A percentile compares a stretch with the other conserved stretches of the same genome.
phyloP scores from a whole-genome alignment of 345 rosid species.

The Bruguiera gymnorhiza region DNA sequence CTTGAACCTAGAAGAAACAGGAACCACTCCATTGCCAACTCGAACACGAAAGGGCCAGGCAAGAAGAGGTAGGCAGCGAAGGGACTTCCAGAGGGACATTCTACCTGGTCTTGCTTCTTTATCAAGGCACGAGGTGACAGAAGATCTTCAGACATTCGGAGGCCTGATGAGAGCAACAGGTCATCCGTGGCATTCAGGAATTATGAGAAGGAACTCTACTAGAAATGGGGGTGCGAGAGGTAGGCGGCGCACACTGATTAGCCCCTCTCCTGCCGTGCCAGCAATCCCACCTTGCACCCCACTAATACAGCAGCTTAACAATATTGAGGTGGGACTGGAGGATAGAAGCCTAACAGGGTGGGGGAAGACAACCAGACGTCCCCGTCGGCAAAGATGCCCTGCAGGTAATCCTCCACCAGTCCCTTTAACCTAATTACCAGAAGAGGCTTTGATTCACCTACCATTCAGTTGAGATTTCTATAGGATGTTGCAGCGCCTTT shows the following conservation, averaged over 20 bases:
- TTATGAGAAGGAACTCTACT: conserved; percentile 65
- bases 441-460: conserved; percentile 19
- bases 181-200: conserved; percentile 59
- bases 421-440: conserved; percentile 42
- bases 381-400: conserved; percentile 88
- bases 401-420: conserved; percentile 61
- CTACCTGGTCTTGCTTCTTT: conserved; percentile 88
- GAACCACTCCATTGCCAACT: conserved; percentile 30
- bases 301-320: conserved; percentile 51
- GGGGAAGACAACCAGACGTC: conserved; percentile 90
- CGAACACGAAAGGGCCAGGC: conserved; percentile 69
- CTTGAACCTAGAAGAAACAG: conserved; percentile 49
- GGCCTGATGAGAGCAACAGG: conserved; percentile 85
- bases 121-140: conserved; percentile 85
- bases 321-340: conserved; percentile 61
- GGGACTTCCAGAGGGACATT: conserved; percentile 98
- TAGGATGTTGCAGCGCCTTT: conserved; percentile 8
- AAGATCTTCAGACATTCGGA: conserved; percentile 87
- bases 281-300: conserved; percentile 39
- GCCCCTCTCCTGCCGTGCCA: conserved; percentile 37
- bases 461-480: conserved; percentile 9
- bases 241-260: conserved; percentile 44
- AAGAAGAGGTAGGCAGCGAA: conserved; percentile 90
- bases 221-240: conserved; percentile 72
- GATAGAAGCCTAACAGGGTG: conserved; percentile 80